A percentile compares a stretch with the other conserved stretches of the same genome.
Conservation (phyloP, 257 asterid genomes). For the Nicotiana undulata region DNA sequence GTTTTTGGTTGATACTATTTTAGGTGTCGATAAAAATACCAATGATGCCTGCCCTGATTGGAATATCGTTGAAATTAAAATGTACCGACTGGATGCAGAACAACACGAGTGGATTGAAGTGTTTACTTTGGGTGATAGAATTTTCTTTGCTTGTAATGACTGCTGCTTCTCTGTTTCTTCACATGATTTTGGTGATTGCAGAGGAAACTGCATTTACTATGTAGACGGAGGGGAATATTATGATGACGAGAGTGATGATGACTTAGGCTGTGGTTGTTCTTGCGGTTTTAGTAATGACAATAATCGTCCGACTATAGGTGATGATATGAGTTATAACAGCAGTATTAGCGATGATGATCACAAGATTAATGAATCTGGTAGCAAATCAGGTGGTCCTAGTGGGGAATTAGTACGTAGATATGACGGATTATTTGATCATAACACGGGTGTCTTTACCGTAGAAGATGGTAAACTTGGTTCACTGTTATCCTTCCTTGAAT, state of each 20-base stretch:
- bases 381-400: not conserved
- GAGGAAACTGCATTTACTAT: slow-evolving; percentile 1
- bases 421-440: not conserved
- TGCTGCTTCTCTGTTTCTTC: slow-evolving; percentile 3
- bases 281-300: not conserved
- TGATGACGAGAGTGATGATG: not conserved
- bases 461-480: slow-evolving; percentile 4
- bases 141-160: not conserved
- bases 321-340: not conserved
- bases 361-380: not conserved
- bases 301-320: not conserved
- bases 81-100: not conserved
- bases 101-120: slow-evolving; percentile 1
- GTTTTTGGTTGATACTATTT: slow-evolving; percentile 1
- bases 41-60: too few relatives aligned
- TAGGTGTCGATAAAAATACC: not conserved
- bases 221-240: not conserved
- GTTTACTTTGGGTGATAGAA: not conserved
- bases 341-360: not conserved
- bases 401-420: not conserved
- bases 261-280: not conserved
- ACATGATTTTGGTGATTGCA: not conserved
- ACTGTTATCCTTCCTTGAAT: not conserved
- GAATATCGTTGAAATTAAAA: not conserved
- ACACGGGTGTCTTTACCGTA: not conserved